Base-by-base conservation (phyloP, 768 basidiomycete genomes). In the Tricholoma flavovirens region DNA sequence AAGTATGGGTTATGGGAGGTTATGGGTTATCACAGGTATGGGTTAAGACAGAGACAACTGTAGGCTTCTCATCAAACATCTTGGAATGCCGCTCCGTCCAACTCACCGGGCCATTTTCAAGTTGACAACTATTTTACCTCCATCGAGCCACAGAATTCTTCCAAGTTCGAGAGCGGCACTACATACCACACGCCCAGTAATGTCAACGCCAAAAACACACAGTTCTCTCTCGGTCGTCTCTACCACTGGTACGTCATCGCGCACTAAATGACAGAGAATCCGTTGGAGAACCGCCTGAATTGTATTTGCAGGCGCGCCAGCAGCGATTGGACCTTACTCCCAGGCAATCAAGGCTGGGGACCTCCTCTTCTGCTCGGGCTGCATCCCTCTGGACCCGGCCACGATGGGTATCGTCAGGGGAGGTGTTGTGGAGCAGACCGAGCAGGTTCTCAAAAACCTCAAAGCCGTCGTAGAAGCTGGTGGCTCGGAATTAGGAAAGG, bases 291-390 rank as follows among this genome's bases (percentile, higher is more conserved):
- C 38, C 5, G 36, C 36, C 49, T 46, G 50, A 15, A n/a, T 49
- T 43, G 40, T 24, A n/a, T 36, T 33, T 57, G 26, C 66, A 91
- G 90, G 78, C 64, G 90, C 90, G 4, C 83, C 90, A 1, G 78
- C 83, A 15, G 90, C 90, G 0, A 83, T 93, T 57, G 91, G 91
- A 0, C 93, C 93, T 30, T 96, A 96, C 73, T 85, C 83, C 1
- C 90, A 96, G 74, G 95, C 86, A 4, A 82, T 95, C 73, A 89
- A 88, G 66, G 79, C 81, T 51, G 89, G 89, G 51, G 83, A 90
- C 62, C 80, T 93, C 56, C 82, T 98, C 61, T 99, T 96, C 74
- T 78, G 85, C 45, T 95, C 93, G 2, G 96, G 96, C 48, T 89
- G 86, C 67, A 88, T 98, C 64, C 88, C 92, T 2, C 75, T 97